Percentiles rank a stretch among this genome's conserved stretches.
Conservation (phyloP, 305 asterid genomes). For the Petunia hybrid region DNA sequence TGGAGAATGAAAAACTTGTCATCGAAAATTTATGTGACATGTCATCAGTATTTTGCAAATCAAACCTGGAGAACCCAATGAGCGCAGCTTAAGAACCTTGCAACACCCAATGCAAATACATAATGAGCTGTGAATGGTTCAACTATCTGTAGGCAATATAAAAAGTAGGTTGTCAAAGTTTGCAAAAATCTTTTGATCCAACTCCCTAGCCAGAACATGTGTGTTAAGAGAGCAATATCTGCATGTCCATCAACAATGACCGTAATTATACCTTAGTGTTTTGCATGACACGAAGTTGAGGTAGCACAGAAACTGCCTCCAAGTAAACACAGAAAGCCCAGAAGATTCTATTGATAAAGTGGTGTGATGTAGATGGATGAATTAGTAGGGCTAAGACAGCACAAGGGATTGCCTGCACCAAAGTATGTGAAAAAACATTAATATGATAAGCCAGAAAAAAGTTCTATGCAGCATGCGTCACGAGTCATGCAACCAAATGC, state of each 20-base stretch:
- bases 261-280: conserved; percentile 59
- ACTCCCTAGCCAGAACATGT: not conserved
- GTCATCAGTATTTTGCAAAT: not conserved
- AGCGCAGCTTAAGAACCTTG: conserved; percentile 83
- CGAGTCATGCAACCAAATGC: too few relatives aligned
- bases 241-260: not conserved
- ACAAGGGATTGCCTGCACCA: conserved; percentile 69
- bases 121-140: conserved; percentile 89
- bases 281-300: conserved; percentile 79
- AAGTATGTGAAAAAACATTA: not conserved
- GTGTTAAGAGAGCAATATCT: not conserved
- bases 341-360: conserved; percentile 62
- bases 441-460: conserved; percentile 1
- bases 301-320: conserved; percentile 80
- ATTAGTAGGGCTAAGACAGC: conserved; percentile 63
- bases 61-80: conserved; percentile 91
- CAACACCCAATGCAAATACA: conserved; percentile 82
- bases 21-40: not conserved
- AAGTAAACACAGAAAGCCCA: conserved; percentile 85
- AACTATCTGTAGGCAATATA: conserved; percentile 57
- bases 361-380: conserved; percentile 78
- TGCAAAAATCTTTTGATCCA: not conserved
- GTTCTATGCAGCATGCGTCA: not conserved
- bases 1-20: not conserved
- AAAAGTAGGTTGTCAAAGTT: conserved; percentile 19